Conservation (phyloP, 305 asterid genomes). For the Fraxinus xanthoxyloides region DNA sequence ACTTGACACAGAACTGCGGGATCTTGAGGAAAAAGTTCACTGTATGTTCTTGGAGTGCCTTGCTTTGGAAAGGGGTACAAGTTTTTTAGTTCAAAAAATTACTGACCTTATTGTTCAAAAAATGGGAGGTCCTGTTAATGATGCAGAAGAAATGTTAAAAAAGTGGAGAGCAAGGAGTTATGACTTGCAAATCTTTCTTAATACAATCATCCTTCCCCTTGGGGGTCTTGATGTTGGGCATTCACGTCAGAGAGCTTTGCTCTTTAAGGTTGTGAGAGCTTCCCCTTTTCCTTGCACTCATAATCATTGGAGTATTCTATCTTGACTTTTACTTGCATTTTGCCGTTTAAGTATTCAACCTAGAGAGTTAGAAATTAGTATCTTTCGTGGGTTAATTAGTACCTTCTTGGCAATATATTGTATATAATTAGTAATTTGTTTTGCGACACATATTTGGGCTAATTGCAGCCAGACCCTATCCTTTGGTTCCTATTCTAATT, state of each 20-base stretch:
- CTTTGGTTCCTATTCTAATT: neutral
- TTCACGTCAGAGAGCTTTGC: slow-evolving; percentile 97
- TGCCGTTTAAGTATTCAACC: neutral
- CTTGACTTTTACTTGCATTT: slow-evolving; percentile 1
- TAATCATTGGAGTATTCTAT: neutral
- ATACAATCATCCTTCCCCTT: slow-evolving; percentile 70
- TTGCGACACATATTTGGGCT: neutral
- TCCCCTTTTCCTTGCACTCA: slow-evolving; percentile 20
- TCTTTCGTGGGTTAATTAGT: neutral
- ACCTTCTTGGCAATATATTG: neutral
- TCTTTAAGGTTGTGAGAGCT: slow-evolving; percentile 75
- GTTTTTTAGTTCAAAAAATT: slow-evolving; percentile 69
- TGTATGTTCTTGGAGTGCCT: slow-evolving; percentile 55
- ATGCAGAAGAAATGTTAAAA: slow-evolving; percentile 80
- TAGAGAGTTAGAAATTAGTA: neutral
- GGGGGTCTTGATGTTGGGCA: slow-evolving; percentile 94
- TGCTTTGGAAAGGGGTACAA: slow-evolving; percentile 48
- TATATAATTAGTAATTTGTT: neutral
- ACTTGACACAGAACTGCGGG: slow-evolving; percentile 60
- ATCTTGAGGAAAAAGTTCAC: slow-evolving; percentile 81
- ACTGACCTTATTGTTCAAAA: slow-evolving; percentile 72
- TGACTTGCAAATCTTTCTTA: slow-evolving; percentile 52
- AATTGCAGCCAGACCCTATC: neutral
- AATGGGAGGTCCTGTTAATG: slow-evolving; percentile 93
- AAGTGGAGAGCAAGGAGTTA: slow-evolving; percentile 77